Evolutionary conservation across 2,329 filamentous ascomycete species (phyloP).

Genomic region (Cordyceps cateniannulata): DNA sequence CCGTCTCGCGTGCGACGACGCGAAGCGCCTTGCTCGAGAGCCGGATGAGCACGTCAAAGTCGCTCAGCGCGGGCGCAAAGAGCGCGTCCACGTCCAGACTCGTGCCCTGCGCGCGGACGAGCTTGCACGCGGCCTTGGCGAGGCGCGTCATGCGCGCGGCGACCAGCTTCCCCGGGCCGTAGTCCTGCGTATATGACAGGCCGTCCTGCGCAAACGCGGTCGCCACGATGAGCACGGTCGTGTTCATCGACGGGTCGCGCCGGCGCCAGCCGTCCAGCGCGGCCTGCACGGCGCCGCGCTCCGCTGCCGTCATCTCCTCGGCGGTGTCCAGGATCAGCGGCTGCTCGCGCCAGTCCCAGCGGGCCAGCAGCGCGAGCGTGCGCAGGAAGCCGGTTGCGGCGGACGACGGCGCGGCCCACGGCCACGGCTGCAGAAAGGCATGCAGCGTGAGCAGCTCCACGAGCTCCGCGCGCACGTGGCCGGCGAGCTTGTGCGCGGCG

Average conservation of each 20-base stretch:
- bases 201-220: conserved; percentile 74
- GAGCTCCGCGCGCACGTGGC: conserved; percentile 71
- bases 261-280: conserved; percentile 80
- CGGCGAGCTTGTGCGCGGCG: conserved; percentile 68
- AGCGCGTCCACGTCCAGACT: conserved; percentile 46
- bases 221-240: conserved; percentile 71
- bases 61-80: conserved; percentile 65
- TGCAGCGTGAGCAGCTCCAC: conserved; percentile 77
- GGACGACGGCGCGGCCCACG: conserved; percentile 73
- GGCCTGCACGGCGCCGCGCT: conserved; percentile 57
- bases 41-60: conserved; percentile 83
- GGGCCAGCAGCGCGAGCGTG: conserved; percentile 69
- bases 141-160: conserved; percentile 77
- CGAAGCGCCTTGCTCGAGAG: conserved; percentile 52
- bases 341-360: conserved; percentile 87
- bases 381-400: conserved; percentile 74
- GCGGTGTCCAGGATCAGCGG: conserved; percentile 71
- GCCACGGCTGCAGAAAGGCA: conserved; percentile 73
- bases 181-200: conserved; percentile 65
- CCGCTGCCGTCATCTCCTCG: conserved; percentile 53
- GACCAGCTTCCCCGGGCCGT: conserved; percentile 68
- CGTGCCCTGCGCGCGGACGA: conserved; percentile 45
- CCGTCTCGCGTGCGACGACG: conserved; percentile 32
- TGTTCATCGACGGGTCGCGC: conserved; percentile 83
- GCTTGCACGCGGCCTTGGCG: conserved; percentile 65